These are phyloP conservation scores for Primulina eburnea DNA, from an alignment of 257 asterid species.

Conservation along the genomic window DNA sequence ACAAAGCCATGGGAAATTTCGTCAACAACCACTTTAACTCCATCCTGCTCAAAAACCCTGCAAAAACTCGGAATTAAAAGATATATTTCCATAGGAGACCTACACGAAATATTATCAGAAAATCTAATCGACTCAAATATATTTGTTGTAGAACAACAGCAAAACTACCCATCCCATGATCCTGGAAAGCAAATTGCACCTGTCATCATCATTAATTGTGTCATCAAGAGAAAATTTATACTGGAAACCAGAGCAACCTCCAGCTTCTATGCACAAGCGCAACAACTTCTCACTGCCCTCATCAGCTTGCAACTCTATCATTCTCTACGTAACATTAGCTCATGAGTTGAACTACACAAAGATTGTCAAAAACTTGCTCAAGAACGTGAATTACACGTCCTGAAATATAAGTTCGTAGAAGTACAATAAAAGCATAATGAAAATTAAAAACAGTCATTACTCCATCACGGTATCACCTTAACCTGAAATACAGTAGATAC, in stretches of 20 bases:
- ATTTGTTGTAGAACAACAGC: neutral
- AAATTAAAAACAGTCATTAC: neutral
- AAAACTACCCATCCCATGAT: slow-evolving; percentile 1
- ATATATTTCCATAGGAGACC: neutral
- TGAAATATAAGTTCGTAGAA: neutral
- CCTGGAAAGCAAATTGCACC: slow-evolving; percentile 35
- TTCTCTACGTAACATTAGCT: slow-evolving; percentile 43
- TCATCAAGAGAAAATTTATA: slow-evolving; percentile 81
- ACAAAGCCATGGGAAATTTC: slow-evolving; percentile 75
- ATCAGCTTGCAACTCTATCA: slow-evolving; percentile 76
- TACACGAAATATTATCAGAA: slow-evolving; percentile 13
- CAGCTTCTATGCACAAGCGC: slow-evolving; percentile 94
- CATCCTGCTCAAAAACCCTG: slow-evolving; percentile 85
- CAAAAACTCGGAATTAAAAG: slow-evolving; percentile 22
- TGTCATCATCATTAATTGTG: slow-evolving; percentile 71
- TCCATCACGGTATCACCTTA: neutral
- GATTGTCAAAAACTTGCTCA: neutral
- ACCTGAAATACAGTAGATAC: neutral
- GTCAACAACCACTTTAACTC: slow-evolving; percentile 91
- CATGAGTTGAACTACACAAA: slow-evolving; percentile 4
- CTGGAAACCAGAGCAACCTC: slow-evolving; percentile 97
- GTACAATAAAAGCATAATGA: neutral
- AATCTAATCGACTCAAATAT: neutral
- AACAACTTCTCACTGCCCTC: slow-evolving; percentile 63
- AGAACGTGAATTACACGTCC: neutral